Evolutionary conservation across 371 early-diverging fungal species (phyloP), one percentile per base, ranked within the genome.

Genomic region (Rhizomucor miehei): DNA sequence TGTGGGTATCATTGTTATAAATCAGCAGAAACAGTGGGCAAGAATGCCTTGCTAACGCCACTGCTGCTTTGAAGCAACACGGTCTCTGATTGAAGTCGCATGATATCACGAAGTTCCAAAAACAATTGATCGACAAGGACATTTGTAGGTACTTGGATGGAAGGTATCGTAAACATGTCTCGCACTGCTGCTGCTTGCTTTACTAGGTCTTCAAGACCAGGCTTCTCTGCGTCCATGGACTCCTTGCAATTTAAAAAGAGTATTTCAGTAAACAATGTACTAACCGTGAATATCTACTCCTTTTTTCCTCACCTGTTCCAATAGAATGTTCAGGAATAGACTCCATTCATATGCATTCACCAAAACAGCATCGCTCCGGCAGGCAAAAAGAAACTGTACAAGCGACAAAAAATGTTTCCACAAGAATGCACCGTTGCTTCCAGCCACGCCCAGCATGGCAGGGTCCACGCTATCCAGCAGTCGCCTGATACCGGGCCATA

Each of bases 371-470:
- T 63, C 67, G 41, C 71, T 70, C 11, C 78, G 76, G 23, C 64
- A 52, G 10, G 55, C 54, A 57, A 72, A 70, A 6, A 80, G 44
- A 55, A 74, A 76, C 45, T 75, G 73, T 3, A 80, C 34, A 14
- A 80, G 38, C 1, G 76, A 75, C 25, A 76, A 39, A 47, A 77
- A 72, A 69, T 71, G 69, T 19, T 71, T 72, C 76, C 78, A 75
- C 12, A 77, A 57, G 0, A 73, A 57, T 12, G 73, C 24, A 10
- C 78, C 78, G 25, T 57, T 52, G 52, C 66, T 69, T 2, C 70
- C 72, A 3, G 72, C 21, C 50, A 60, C 48, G 6, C 56, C 48
- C 17, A 73, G 38, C 17, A 66, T 59, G 1, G 52, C 39, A 8
- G 64, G 47, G 19, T 71, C 68, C 20, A 73, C 65, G 13, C 53